Conservation (phyloP, 495 filamentous ascomycete species). For the Aspergillus cavernicola region DNA sequence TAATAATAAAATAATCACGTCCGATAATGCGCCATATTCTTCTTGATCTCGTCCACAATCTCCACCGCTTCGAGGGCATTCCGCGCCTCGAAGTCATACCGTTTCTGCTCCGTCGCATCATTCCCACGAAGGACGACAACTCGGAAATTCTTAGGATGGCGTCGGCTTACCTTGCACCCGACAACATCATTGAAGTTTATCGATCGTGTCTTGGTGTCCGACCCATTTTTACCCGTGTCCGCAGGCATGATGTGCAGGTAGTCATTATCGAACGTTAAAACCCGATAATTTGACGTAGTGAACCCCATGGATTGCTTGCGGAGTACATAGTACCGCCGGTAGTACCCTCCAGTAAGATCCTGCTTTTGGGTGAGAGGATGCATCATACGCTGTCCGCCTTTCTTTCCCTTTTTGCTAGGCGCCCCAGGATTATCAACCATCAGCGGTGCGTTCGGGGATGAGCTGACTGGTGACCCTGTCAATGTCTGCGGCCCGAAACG, state of each 20-base stretch:
- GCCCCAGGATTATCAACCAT: constrained; percentile 46
- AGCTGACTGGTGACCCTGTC: constrained; percentile 74
- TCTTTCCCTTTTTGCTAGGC: constrained; percentile 63
- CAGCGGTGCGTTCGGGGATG: constrained; percentile 73
- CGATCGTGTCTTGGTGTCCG: constrained; percentile 73
- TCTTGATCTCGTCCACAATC: constrained; percentile 82
- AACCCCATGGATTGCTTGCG: constrained; percentile 94
- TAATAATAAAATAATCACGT: constrained; percentile 24
- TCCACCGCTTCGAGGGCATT: constrained; percentile 76
- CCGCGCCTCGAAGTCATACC: constrained; percentile 93
- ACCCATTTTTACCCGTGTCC: constrained; percentile 51
- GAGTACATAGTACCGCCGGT: constrained; percentile 85
- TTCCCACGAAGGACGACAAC: constrained; percentile 77
- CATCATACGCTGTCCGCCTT: constrained; percentile 54
- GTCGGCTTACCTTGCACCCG: constrained; percentile 85
- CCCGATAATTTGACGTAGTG: constrained; percentile 74
- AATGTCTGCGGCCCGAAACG: constrained; percentile 77
- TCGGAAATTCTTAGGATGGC: constrained; percentile 90
- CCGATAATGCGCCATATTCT: constrained; percentile 52
- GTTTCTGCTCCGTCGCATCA: constrained; percentile 68
- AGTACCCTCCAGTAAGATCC: constrained; percentile 66
- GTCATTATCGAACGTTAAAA: constrained; percentile 88
- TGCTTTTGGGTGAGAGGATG: constrained; percentile 79
- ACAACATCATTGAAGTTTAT: constrained; percentile 91
- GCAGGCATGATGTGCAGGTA: constrained; percentile 92